These are phyloP conservation scores for Somion occarium DNA, from an alignment of 1,284 basidiomycete species.

Conservation along the genomic window DNA sequence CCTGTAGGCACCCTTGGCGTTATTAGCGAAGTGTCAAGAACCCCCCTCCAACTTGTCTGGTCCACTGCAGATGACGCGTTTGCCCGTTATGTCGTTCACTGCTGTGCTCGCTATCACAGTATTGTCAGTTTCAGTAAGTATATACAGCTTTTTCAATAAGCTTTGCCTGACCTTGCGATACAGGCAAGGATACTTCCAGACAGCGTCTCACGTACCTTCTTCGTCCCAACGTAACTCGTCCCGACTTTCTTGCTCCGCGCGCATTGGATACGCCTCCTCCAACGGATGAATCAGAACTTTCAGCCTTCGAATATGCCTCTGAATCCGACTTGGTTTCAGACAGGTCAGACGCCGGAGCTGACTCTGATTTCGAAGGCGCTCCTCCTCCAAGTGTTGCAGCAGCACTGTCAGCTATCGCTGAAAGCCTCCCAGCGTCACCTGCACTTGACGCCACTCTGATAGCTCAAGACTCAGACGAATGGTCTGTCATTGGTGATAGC, in stretches of 20 bases:
- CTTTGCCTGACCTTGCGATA: not conserved
- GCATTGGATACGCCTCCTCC: constrained; percentile 65
- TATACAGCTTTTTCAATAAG: not conserved
- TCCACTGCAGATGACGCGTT: constrained; percentile 61
- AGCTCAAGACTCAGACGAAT: constrained; percentile 14
- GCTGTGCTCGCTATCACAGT: constrained; percentile 72
- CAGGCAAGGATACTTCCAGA: constrained; percentile 65
- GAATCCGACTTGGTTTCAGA: constrained; percentile 52
- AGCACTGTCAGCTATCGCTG: constrained; percentile 10
- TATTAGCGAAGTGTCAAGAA: constrained; percentile 60
- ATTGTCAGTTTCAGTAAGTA: constrained; percentile 75
- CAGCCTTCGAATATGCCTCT: constrained; percentile 30
- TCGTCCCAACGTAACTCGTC: constrained; percentile 65
- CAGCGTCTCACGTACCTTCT: constrained; percentile 71
- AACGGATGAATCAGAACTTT: constrained; percentile 55
- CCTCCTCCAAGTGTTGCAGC: constrained; percentile 8
- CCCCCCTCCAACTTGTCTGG: constrained; percentile 68
- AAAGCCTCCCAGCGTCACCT: constrained; percentile 17
- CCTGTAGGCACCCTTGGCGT: constrained; percentile 48
- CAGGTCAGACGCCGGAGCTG: constrained; percentile 29
- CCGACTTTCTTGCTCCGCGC: constrained; percentile 39
- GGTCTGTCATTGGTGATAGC: constrained; percentile 25
- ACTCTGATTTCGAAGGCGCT: constrained; percentile 40
- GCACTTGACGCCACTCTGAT: constrained; percentile 3
- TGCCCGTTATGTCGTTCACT: constrained; percentile 75